phyloP scores from a whole-genome alignment of 192 early-diverging fungal genomes.

The Kappamyces sp. region DNA sequence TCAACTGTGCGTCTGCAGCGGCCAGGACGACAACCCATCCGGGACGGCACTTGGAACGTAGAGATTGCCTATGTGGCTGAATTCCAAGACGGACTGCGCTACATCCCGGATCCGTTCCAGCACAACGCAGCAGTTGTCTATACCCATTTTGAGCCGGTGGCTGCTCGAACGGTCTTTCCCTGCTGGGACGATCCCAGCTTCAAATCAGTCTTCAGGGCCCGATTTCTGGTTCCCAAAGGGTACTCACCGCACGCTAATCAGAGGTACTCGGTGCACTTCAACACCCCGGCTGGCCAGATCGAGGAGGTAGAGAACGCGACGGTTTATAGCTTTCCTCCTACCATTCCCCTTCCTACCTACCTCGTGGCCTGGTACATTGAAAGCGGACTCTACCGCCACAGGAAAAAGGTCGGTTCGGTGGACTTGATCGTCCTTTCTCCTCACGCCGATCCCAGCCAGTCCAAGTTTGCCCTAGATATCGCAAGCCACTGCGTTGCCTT shows the following conservation, averaged over 20 bases:
- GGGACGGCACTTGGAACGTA: too few species aligned
- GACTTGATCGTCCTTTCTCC: neutral
- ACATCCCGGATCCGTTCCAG: too few species aligned
- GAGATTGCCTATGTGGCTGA: too few species aligned
- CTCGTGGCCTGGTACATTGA: conserved; percentile 37
- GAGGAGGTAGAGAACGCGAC: neutral
- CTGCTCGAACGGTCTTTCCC: conserved; percentile 34
- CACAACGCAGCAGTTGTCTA: conserved; percentile 13
- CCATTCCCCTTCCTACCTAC: conserved; percentile 39
- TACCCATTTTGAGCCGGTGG: conserved; percentile 39
- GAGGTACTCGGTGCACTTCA: conserved; percentile 67
- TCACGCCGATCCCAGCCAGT: neutral
- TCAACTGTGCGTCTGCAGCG: too few species aligned
- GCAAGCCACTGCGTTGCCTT: conserved; percentile 14
- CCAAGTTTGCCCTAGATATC: conserved; percentile 26
- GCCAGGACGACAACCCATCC: too few species aligned
- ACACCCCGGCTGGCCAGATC: conserved; percentile 60
- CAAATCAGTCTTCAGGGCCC: conserved; percentile 44
- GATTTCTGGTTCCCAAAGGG: conserved; percentile 39
- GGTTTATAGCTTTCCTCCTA: conserved; percentile 52
- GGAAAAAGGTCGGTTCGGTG: too few species aligned
- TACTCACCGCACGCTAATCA: too few species aligned
- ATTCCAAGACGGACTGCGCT: too few species aligned
- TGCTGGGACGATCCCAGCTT: conserved; percentile 44
- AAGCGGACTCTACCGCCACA: neutral